Conservation (phyloP, 2,329 filamentous ascomycete genomes). For the Trichoderma polysporum region DNA sequence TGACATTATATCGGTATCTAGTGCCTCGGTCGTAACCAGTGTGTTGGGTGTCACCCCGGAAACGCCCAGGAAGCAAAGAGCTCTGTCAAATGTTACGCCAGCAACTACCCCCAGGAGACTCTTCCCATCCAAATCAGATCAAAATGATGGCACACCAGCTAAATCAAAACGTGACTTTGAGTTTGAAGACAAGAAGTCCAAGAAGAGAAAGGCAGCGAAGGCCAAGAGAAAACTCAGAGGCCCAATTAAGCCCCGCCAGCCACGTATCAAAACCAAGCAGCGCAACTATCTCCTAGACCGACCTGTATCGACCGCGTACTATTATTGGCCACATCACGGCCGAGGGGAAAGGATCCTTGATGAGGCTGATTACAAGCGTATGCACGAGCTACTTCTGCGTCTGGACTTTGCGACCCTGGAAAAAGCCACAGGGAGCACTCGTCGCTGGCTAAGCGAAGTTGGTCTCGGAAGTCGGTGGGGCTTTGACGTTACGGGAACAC, state of each 20-base stretch:
- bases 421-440: slow-evolving; percentile 63
- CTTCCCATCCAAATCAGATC: slow-evolving; percentile 29
- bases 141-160: background rate
- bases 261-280: slow-evolving; percentile 61
- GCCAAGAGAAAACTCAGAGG: slow-evolving; percentile 55
- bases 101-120: slow-evolving; percentile 37
- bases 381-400: slow-evolving; percentile 67
- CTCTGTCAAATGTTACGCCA: slow-evolving; percentile 29
- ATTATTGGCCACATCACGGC: slow-evolving; percentile 62
- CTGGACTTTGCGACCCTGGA: slow-evolving; percentile 70
- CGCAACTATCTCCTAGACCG: slow-evolving; percentile 50
- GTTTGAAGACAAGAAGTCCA: slow-evolving; percentile 17
- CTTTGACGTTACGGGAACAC: slow-evolving; percentile 47
- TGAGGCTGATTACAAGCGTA: slow-evolving; percentile 64
- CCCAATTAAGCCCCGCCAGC: slow-evolving; percentile 61
- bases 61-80: slow-evolving; percentile 37
- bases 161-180: slow-evolving; percentile 1
- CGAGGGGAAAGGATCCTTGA: slow-evolving; percentile 64
- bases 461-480: slow-evolving; percentile 55
- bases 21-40: slow-evolving; percentile 28
- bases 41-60: slow-evolving; percentile 24
- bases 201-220: slow-evolving; percentile 37
- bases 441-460: slow-evolving; percentile 69
- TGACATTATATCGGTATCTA: slow-evolving; percentile 29
- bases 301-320: slow-evolving; percentile 59